Base-by-base conservation (phyloP, 2,329 filamentous ascomycete species). In the Cryphonectria radicalis region DNA sequence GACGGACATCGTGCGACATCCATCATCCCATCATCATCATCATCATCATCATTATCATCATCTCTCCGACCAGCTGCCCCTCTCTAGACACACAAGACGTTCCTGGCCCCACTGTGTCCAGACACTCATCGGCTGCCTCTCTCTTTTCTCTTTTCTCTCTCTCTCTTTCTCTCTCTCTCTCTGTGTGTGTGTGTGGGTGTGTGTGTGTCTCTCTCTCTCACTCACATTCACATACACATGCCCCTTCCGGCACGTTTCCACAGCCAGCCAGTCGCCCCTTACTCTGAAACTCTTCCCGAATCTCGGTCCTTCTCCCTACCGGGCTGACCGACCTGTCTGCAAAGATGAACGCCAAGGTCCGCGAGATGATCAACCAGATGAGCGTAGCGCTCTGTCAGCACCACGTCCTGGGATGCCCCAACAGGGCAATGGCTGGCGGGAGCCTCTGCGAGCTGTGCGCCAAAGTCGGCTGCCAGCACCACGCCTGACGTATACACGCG, bases 351-450 rank as follows among this genome's bases (percentile, higher is more conserved):
- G 43, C 63, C 17, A 32, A 37, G 7, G n/a, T 63, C 37, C 22
- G 35, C 22, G 63, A 55, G 25, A 66, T 35, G 35, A 35, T 68
- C 13, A 46, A 66, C n/a, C 70, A 68, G n/a, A 73, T 73, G 72
- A 73, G 72, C 63, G 66, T 69, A 43, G 70, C 68, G 40, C 55
- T 68, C 32, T 73, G 72, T 60, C 53, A 69, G 28, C 72, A 73
- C 53, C 72, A 73, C n/a, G 19, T 68, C 57, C 59, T 71, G 8
- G 72, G 72, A 22, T 73, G 72, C 37, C 69, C 70, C 3, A 53
- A 68, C 35, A 73, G 64, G 46, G 70, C 72, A 43, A 65, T 63
- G 14, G 50, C 70, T 13, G 70, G 72, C 5, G 64, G 66, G 19
- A 40, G 53, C 13, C 72, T 73, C 32, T 73, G 72, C 67, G 66